Evolutionary conservation across 495 filamentous ascomycete genomes (phyloP).

Genomic region (Filosporella fistucella): DNA sequence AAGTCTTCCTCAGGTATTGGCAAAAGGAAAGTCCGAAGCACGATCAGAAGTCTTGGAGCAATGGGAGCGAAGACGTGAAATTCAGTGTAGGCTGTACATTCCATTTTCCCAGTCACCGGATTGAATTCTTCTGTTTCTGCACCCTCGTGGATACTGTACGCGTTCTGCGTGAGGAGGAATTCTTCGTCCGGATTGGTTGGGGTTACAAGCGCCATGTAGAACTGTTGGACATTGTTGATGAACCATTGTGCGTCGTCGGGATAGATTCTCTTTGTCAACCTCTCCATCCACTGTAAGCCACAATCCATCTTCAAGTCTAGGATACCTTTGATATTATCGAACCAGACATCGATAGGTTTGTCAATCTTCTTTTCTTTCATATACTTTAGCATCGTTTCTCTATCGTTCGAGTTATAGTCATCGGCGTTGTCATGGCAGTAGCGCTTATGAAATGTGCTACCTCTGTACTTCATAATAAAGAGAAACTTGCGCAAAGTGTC

Average conservation of each 20-base stretch:
- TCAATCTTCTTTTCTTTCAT: slow-evolving; percentile 37
- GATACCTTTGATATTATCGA: slow-evolving; percentile 39
- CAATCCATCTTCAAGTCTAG: slow-evolving; percentile 41
- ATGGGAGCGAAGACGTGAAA: slow-evolving; percentile 44
- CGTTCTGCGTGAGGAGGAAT: slow-evolving; percentile 46
- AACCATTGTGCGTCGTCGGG: slow-evolving; percentile 40
- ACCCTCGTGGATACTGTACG: slow-evolving; percentile 44
- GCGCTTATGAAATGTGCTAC: slow-evolving; percentile 27
- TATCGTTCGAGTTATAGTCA: slow-evolving; percentile 39
- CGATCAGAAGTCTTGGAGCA: slow-evolving; percentile 44
- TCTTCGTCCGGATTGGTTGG: slow-evolving; percentile 34
- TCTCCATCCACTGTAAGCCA: slow-evolving; percentile 28
- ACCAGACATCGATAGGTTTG: slow-evolving; percentile 48
- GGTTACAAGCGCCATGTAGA: slow-evolving; percentile 43
- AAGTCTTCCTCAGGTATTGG: slow-evolving; percentile 27
- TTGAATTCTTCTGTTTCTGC: slow-evolving; percentile 22
- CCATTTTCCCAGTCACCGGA: slow-evolving; percentile 13
- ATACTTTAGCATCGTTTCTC: slow-evolving; percentile 32
- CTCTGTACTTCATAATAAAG: slow-evolving; percentile 50
- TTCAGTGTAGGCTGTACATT: slow-evolving; percentile 26
- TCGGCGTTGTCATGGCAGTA: slow-evolving; percentile 33
- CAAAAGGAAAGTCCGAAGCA: slow-evolving; percentile 32
- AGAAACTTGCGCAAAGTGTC: slow-evolving; percentile 46
- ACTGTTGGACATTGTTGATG: slow-evolving; percentile 29
- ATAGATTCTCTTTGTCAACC: slow-evolving; percentile 37